Evolutionary conservation across 2,329 filamentous ascomycete genomes (phyloP).

Genomic region (Neonectria punicea): DNA sequence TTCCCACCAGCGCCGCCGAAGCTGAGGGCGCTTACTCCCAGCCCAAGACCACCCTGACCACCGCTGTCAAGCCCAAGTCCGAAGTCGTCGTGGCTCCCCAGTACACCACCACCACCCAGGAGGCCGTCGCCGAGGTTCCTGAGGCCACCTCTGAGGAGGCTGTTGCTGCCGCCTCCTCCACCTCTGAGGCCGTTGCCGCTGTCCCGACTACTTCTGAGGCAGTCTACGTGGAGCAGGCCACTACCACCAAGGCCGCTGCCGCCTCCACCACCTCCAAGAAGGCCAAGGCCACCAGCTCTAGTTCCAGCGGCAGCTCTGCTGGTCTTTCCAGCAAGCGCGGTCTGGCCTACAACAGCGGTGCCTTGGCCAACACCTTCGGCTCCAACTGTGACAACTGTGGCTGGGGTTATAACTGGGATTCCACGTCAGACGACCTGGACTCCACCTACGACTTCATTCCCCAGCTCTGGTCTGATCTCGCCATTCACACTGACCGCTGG

Average conservation of each 20-base stretch:
- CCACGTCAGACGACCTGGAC: slow-evolving; percentile 54
- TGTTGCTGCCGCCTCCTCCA: background rate
- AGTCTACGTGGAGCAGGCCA: background rate
- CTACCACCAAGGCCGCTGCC: slow-evolving; percentile 24
- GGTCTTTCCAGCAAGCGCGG: slow-evolving; percentile 66
- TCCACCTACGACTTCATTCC: slow-evolving; percentile 69
- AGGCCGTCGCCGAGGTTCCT: slow-evolving; percentile 5
- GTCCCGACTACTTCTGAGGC: slow-evolving; percentile 3
- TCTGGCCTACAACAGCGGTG: slow-evolving; percentile 72
- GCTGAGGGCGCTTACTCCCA: slow-evolving; percentile 9
- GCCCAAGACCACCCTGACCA: slow-evolving; percentile 38
- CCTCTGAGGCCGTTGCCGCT: background rate
- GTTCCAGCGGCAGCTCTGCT: slow-evolving; percentile 22
- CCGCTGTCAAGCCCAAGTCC: slow-evolving; percentile 37
- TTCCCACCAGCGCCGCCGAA: slow-evolving; percentile 20
- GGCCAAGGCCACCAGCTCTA: slow-evolving; percentile 7
- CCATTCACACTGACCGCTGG: slow-evolving; percentile 62
- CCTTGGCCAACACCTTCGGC: slow-evolving; percentile 63
- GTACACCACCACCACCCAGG: slow-evolving; percentile 11
- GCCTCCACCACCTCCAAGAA: slow-evolving; percentile 12
- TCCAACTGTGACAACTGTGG: slow-evolving; percentile 53
- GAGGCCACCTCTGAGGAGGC: slow-evolving; percentile 1
- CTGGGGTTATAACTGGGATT: slow-evolving; percentile 79
- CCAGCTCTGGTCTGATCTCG: slow-evolving; percentile 69
- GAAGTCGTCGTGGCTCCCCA: slow-evolving; percentile 7